Evolutionary conservation across 2,329 filamentous ascomycete genomes (phyloP).

Genomic region (Byssochlamys sp.): DNA sequence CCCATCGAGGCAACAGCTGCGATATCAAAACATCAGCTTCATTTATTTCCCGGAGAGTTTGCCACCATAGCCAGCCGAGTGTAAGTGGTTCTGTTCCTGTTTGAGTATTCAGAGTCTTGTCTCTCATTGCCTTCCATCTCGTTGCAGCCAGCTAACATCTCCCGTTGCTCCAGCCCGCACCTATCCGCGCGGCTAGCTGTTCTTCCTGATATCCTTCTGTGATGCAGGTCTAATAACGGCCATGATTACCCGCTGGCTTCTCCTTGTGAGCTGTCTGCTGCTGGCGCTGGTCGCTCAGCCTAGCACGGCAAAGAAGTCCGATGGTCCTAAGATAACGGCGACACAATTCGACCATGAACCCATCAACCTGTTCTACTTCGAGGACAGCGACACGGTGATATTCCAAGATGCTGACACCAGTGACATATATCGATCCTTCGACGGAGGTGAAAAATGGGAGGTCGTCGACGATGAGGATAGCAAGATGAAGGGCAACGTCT

Average conservation of each 20-base stretch:
- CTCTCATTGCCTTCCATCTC: background rate
- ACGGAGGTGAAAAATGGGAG: conserved; percentile 73
- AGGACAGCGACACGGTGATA: conserved; percentile 73
- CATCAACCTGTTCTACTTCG: conserved; percentile 72
- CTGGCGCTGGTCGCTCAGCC: conserved; percentile 38
- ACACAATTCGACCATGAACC: conserved; percentile 60
- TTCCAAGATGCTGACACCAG: conserved; percentile 57
- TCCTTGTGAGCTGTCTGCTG: conserved; percentile 43
- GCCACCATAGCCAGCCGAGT: background rate
- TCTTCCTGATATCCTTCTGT: conserved; percentile 1
- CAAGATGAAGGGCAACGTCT: conserved; percentile 37
- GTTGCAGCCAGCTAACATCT: background rate
- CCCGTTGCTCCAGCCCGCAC: background rate
- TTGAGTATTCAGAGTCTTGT: background rate
- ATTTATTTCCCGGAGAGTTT: background rate
- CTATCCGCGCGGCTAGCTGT: background rate
- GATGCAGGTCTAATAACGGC: conserved; percentile 10
- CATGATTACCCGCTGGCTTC: conserved; percentile 36
- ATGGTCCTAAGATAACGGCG: conserved; percentile 56
- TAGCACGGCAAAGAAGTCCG: conserved; percentile 43
- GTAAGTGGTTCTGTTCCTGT: background rate
- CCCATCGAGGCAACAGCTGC: background rate
- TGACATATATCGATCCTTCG: conserved; percentile 64
- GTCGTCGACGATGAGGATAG: conserved; percentile 54
- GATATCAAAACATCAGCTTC: background rate